phyloP scores from a whole-genome alignment of 148 eudicot species.

The Rhododendron ovatum region DNA sequence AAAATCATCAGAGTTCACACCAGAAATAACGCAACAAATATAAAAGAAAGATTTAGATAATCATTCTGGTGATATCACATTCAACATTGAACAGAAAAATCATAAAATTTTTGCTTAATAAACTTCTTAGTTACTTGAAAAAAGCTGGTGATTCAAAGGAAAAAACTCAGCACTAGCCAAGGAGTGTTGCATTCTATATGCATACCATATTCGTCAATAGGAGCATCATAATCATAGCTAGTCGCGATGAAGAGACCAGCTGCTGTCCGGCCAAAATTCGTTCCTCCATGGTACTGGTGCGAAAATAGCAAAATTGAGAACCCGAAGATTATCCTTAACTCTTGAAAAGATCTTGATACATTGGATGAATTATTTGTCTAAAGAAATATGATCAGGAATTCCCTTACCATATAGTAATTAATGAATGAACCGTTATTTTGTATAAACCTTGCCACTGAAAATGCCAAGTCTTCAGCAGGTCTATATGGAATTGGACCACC shows the following conservation, averaged over 20 bases:
- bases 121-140: neutral
- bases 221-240: conserved; percentile 26
- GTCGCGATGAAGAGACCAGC: conserved; percentile 21
- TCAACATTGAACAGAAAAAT: neutral
- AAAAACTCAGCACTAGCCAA: neutral
- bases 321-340: neutral
- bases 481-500: conserved; percentile 71
- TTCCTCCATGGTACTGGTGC: conserved; percentile 23
- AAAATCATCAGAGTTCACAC: neutral
- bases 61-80: neutral
- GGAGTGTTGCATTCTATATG: too few species aligned
- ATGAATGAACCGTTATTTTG: conserved; percentile 80
- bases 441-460: conserved; percentile 73
- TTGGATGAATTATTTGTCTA: neutral
- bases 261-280: conserved; percentile 24
- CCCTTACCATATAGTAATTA: conserved; percentile 89
- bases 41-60: neutral
- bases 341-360: neutral
- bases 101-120: neutral
- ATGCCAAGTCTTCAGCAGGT: conserved; percentile 91
- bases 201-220: conserved; percentile 25
- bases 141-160: too few species aligned
- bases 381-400: neutral
- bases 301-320: neutral
- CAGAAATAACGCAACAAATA: neutral